Evolutionary conservation across 31 red algal genomes (phyloP).

Genomic region (Odonthalia washingtoniensis): DNA sequence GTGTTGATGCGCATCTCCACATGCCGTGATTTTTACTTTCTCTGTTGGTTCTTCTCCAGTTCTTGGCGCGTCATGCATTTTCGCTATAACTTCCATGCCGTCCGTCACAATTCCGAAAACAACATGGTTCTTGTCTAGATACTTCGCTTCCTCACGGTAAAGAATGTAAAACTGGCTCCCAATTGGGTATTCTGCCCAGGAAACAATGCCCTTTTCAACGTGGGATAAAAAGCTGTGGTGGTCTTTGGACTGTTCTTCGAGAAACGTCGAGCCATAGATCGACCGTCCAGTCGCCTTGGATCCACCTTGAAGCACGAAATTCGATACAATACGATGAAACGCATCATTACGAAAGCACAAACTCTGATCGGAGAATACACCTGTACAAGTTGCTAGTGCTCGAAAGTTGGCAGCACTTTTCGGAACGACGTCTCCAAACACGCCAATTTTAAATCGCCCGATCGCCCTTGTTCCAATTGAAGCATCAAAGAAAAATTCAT

Average conservation of each 20-base stretch:
- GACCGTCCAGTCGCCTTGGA: slow-evolving; percentile 80
- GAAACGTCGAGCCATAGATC: slow-evolving; percentile 75
- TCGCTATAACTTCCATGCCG: slow-evolving; percentile 81
- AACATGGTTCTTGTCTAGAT: slow-evolving; percentile 93
- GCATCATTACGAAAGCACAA: slow-evolving; percentile 67
- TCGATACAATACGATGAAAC: slow-evolving; percentile 84
- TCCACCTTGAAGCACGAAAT: slow-evolving; percentile 90
- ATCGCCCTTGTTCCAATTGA: slow-evolving; percentile 37
- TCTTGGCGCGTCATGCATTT: slow-evolving; percentile 72
- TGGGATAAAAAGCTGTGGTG: slow-evolving; percentile 81
- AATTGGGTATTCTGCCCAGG: slow-evolving; percentile 90
- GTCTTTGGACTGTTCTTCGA: slow-evolving; percentile 66
- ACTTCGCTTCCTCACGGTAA: slow-evolving; percentile 53
- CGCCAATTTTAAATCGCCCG: slow-evolving; percentile 70
- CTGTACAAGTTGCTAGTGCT: slow-evolving; percentile 81
- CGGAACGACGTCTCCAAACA: slow-evolving; percentile 87
- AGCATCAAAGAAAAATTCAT: slow-evolving; percentile 86
- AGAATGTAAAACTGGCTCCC: slow-evolving; percentile 85
- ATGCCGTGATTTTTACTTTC: slow-evolving; percentile 61
- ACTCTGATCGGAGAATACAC: slow-evolving; percentile 65
- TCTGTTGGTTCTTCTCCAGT: slow-evolving; percentile 65
- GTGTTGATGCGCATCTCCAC: slow-evolving; percentile 59
- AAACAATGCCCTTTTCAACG: slow-evolving; percentile 65
- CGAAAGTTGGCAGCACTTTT: slow-evolving; percentile 87
- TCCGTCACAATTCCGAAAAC: slow-evolving; percentile 94